Evolutionary conservation across 2,329 filamentous ascomycete genomes (phyloP), one percentile per base, ranked within the genome.

Genomic region (Teratosphaeria gauchensis): DNA sequence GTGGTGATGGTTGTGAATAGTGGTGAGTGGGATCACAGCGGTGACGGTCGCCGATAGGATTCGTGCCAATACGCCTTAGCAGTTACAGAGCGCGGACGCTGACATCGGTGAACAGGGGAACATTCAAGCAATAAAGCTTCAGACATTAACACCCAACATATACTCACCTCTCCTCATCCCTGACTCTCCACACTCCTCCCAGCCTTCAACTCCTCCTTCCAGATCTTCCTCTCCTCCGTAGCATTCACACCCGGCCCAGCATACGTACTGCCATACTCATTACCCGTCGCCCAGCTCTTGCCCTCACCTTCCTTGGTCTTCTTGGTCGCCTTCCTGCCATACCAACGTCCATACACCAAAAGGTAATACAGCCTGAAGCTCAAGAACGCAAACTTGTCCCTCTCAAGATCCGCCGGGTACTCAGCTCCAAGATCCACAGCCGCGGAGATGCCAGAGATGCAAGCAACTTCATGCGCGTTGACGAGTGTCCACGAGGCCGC

Each of bases 401-500:
- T 71, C 71, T 86, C 84, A 1, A 87, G 67, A 64, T 86, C 84
- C 60, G 80, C 81, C 1, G 77, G 75, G 65, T 89, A 89, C 1
- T 78, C 75, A 0, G 86, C 87, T 0, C 87, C 87, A 0, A 89
- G 74, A 53, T 83, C 81, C 57, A 87, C 87, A 0, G 86, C 87
- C 1, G 86, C 87, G 3, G 85, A 84, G 54, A 89, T 87, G 0
- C 87, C 86, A 58, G 81, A 84, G 55, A 90, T 84, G 58, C 85
- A 84, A 1, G 87, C 87, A 9, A 88, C 77, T 66, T 90, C 87
- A 64, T 90, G 84, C 65, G 84, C 84, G 62, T 86, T 86, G 59
- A 88, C 82, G 58, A 89, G 75, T 0, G 86, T 89, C 86, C 86
- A 89, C 6, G 80, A 80, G 1, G 82, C 83, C 0, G 85, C 86